Base-by-base conservation (phyloP, 495 filamentous ascomycete genomes). In the Mytilinidion resinicola region DNA sequence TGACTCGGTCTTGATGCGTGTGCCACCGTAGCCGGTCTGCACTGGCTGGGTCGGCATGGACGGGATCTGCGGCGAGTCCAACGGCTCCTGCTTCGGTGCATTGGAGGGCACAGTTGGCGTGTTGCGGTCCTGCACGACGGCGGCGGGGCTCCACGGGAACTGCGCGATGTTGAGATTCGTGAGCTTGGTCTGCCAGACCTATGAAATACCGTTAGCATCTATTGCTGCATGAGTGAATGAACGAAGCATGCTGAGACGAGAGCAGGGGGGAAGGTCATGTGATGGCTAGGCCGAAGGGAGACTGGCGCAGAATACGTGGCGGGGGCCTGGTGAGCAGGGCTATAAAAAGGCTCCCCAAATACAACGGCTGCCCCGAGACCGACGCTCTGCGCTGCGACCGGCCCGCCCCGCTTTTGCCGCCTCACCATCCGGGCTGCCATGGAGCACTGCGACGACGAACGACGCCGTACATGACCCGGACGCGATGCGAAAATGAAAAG, bases 111-210 rank as follows among this genome's bases (percentile, higher is more conserved):
- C 77, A 10, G 82, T 82, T 19, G 78, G 72, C 10, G 77, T 72
- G 74, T 74, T 53, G 79, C 80, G 48, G 73, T 79, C 74, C 78
- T 80, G 61, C 39, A 67, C 58, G 51, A 20, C 9, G 80, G 82
- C 52, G 81, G 66, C 56, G 93, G 93, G 67, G 97, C 95, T 30
- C 95, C 95, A 99, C 20, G 95, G 95, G 73, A 96, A 97, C 39
- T 82, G 76, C 52, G 91, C 95, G 60, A 96, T 82, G 47, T 85
- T 80, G 48, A 90, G 80, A 63, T 83, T 82, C 0, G 92, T 86
- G 19, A 97, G 82, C 74, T 91, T 95, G 56, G 81, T 78, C 73
- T 96, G 92, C 95, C 95, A 99, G 73, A 80, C 87, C 93, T 98
- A 67, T 60, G 41, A 49, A 30, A 30, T 30, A 30, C 6, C 25